phyloP scores from a whole-genome alignment of 169 alveolate genomes.

The Eimeria necatrix region DNA sequence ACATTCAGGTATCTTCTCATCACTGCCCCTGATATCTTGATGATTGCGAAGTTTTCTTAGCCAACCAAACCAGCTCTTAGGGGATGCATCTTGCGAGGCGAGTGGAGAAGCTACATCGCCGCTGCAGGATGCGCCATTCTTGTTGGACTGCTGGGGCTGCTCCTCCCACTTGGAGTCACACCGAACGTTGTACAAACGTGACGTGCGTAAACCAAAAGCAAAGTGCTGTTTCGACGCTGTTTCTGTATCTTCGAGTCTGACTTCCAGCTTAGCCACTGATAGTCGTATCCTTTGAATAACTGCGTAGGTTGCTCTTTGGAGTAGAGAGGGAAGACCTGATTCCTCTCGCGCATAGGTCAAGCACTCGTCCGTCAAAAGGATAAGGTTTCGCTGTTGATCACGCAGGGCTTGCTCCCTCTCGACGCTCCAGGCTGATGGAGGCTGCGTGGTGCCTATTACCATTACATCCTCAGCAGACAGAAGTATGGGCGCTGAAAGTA shows the following conservation, averaged over 20 bases:
- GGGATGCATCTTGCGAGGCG: neutral
- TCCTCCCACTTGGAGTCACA: constrained; percentile 56
- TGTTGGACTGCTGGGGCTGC: neutral
- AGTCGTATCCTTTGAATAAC: constrained; percentile 50
- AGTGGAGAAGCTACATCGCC: neutral
- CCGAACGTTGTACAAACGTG: constrained; percentile 49
- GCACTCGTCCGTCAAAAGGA: constrained; percentile 77
- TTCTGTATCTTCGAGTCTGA: constrained; percentile 72
- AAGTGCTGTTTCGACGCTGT: constrained; percentile 41
- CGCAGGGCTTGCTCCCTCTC: constrained; percentile 72
- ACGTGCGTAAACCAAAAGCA: constrained; percentile 52
- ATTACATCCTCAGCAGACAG: constrained; percentile 65
- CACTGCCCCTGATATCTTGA: neutral
- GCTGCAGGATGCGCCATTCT: neutral
- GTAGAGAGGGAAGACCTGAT: constrained; percentile 70
- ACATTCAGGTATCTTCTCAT: constrained; percentile 23
- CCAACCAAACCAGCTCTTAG: constrained; percentile 60
- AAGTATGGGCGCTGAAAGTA: constrained; percentile 69
- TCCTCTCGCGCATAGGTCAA: constrained; percentile 78
- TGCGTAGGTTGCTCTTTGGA: constrained; percentile 56
- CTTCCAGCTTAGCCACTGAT: constrained; percentile 24
- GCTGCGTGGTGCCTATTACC: constrained; percentile 69
- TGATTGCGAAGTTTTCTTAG: neutral
- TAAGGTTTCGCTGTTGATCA: constrained; percentile 45
- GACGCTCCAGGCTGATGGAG: constrained; percentile 73